Percentiles rank a stretch among this genome's conserved stretches.
phyloP scores from a whole-genome alignment of 192 early-diverging fungal genomes.

The Linnemannia schmuckeri region DNA sequence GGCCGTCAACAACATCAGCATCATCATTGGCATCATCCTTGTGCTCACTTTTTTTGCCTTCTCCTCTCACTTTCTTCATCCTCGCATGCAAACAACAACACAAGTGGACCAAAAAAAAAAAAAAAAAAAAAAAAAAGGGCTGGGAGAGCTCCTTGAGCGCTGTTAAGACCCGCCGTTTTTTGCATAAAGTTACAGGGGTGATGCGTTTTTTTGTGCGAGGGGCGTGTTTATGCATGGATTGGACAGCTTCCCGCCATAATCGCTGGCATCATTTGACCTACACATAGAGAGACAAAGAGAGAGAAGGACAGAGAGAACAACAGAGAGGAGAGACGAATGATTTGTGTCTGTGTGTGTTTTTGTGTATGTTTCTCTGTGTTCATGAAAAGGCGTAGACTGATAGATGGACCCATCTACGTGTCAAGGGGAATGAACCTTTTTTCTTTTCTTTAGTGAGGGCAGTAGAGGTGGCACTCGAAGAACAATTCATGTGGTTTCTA shows the following conservation, averaged over 20 bases:
- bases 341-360: neutral
- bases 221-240: conserved; percentile 10
- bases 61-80: neutral
- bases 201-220: neutral
- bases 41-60: neutral
- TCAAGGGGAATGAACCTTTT: neutral
- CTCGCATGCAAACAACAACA: neutral
- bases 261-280: neutral
- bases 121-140: neutral
- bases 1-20: neutral
- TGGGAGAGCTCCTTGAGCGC: neutral
- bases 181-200: conserved; percentile 10
- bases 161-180: conserved; percentile 1
- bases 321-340: neutral
- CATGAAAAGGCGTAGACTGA: neutral
- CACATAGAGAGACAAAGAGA: neutral
- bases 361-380: too few relatives aligned
- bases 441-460: neutral
- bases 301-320: neutral
- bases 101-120: neutral
- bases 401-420: neutral
- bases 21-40: neutral
- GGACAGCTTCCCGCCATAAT: conserved; percentile 4
- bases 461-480: neutral
- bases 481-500: neutral